Percentiles rank a stretch among this genome's conserved stretches.
phyloP scores from a whole-genome alignment of 192 early-diverging fungal genomes.

The Entophlyctis luteolus region DNA sequence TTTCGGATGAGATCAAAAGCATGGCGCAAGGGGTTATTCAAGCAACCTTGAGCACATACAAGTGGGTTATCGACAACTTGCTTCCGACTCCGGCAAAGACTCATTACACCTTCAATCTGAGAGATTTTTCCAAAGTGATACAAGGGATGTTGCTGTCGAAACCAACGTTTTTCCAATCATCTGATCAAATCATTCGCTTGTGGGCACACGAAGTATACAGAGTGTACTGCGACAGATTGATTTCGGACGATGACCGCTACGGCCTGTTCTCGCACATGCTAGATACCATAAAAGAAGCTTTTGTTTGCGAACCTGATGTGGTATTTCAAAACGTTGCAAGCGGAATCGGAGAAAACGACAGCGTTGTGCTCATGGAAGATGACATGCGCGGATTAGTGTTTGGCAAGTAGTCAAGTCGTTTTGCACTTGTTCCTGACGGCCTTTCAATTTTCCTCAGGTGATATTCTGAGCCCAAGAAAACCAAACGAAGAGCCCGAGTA shows the following conservation, averaged over 20 bases:
- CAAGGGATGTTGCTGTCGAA: conserved; percentile 56
- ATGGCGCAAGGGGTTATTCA: conserved; percentile 41
- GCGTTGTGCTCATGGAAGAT: conserved; percentile 56
- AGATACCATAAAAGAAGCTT: conserved; percentile 43
- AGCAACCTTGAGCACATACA: conserved; percentile 48
- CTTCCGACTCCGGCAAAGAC: conserved; percentile 64
- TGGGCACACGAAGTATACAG: conserved; percentile 62
- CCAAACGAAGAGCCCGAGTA: conserved; percentile 44
- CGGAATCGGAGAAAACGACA: conserved; percentile 35
- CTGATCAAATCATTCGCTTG: conserved; percentile 44
- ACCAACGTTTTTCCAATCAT: conserved; percentile 39
- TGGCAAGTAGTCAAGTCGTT: too few relatives aligned
- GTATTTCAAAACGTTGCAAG: conserved; percentile 46
- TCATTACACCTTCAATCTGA: conserved; percentile 64
- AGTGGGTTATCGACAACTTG: conserved; percentile 54
- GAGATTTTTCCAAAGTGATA: conserved; percentile 58
- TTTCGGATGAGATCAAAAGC: conserved; percentile 46
- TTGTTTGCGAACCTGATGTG: conserved; percentile 45
- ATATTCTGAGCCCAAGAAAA: conserved; percentile 42
- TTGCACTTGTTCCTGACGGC: too few relatives aligned
- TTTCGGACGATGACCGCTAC: conserved; percentile 52
- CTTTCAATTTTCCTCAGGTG: conserved; percentile 21
- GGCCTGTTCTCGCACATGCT: conserved; percentile 44
- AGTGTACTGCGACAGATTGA: conserved; percentile 57
- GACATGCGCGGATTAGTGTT: conserved; percentile 54